A percentile compares a stretch with the other conserved stretches of the same genome.
Evolutionary conservation across 2,329 filamentous ascomycete genomes (phyloP).

Genomic region (Elsinoe australis): DNA sequence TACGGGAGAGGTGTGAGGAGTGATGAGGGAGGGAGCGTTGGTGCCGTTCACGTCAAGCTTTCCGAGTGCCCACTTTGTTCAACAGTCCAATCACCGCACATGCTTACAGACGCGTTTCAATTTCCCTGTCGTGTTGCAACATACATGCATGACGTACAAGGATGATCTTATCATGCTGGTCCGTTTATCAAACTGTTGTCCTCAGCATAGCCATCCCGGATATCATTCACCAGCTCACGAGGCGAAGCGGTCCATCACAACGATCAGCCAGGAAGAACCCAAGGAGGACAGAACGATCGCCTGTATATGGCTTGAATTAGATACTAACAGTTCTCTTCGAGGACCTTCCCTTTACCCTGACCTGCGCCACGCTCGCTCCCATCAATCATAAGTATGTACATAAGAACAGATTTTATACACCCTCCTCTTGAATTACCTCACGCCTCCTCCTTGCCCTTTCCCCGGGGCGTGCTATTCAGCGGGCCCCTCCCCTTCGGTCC

Average conservation of each 20-base stretch:
- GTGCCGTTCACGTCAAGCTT: conserved; percentile 10
- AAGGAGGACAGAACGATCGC: too few relatives aligned
- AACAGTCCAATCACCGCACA: conserved; percentile 12
- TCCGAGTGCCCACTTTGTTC: not conserved
- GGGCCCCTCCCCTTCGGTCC: conserved; percentile 25
- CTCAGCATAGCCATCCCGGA: too few relatives aligned
- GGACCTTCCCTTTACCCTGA: too few relatives aligned
- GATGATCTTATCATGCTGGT: too few relatives aligned
- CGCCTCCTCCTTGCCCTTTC: not conserved
- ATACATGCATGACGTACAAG: too few relatives aligned
- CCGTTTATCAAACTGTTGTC: too few relatives aligned
- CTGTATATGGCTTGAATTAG: too few relatives aligned
- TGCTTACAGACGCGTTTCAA: not conserved
- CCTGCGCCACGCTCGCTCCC: not conserved
- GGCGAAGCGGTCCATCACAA: too few relatives aligned
- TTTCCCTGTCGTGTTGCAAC: not conserved
- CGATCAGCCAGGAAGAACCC: too few relatives aligned
- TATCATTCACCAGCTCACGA: too few relatives aligned
- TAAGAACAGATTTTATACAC: not conserved
- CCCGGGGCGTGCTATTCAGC: conserved; percentile 23
- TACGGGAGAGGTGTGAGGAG: not conserved
- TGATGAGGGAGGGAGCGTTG: conserved; percentile 1
- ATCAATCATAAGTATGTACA: conserved; percentile 6
- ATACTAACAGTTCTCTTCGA: not conserved
- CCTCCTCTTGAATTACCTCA: not conserved